Conservation (phyloP, 2,329 filamentous ascomycete genomes). For the Penicillium sclerotigenum region DNA sequence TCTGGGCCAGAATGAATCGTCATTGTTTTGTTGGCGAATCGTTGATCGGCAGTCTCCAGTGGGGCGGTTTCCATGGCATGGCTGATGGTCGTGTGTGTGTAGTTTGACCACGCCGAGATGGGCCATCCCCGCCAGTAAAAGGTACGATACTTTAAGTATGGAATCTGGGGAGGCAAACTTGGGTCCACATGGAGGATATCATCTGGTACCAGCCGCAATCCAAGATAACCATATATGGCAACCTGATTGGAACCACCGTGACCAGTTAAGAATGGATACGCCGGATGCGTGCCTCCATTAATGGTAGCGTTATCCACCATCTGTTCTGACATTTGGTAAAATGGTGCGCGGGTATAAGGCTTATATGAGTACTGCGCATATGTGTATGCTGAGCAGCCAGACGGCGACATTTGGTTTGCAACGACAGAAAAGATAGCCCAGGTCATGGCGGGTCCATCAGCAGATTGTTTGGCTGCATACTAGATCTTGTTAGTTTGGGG, state of each 20-base stretch:
- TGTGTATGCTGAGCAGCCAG: conserved; percentile 66
- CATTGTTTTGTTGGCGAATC: conserved; percentile 55
- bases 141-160: conserved; percentile 58
- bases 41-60: conserved; percentile 53
- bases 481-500: conserved; percentile 18
- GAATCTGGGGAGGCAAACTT: conserved; percentile 63
- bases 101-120: conserved; percentile 59
- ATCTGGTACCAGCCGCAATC: conserved; percentile 59
- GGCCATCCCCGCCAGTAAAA: conserved; percentile 67
- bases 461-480: conserved; percentile 66
- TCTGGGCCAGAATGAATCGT: conserved; percentile 56
- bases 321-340: conserved; percentile 70
- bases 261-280: conserved; percentile 69
- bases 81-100: conserved; percentile 61
- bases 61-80: conserved; percentile 47
- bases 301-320: conserved; percentile 56
- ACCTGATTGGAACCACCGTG: conserved; percentile 68
- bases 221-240: conserved; percentile 65
- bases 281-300: conserved; percentile 66
- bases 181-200: conserved; percentile 61
- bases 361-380: conserved; percentile 62
- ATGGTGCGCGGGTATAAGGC: conserved; percentile 64
- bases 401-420: conserved; percentile 62
- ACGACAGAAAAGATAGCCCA: conserved; percentile 67
- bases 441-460: conserved; percentile 69